Evolutionary conservation across 2,329 filamentous ascomycete species (phyloP), one percentile per base, ranked within the genome.

Genomic region (Pseudogymnoascus sp.): DNA sequence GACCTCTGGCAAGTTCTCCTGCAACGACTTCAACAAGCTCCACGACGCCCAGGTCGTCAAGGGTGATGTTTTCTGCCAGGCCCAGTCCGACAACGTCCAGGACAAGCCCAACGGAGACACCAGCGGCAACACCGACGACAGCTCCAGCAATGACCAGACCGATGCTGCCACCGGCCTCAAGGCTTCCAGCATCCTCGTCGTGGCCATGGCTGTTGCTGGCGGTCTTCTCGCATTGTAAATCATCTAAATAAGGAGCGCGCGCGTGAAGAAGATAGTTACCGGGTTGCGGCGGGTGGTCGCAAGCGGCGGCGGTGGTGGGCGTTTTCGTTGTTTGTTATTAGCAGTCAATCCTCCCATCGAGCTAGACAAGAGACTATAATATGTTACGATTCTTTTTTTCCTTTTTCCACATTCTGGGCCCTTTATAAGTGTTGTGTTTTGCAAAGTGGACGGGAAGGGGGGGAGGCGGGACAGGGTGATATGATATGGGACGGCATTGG

Each of bases 61-160:
- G 64, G 80, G 80, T 64, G 73, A 69, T 26, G 79, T 75, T 71
- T 73, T 70, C 31, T 83, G 80, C 72, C 66, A 73, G 36, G 70
- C 40, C 59, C 66, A 66, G 24, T 67, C 65, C 33, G 64, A 64
- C 36, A 62, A 69, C 62, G 68, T 66, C 26, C 60, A 64, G 58
- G 29, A 29, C 11, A 47, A 4, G 7, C 21, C 11, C 21, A n/a
- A 7, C 21, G 41, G 41, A 1, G 11, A 13, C 41, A 47, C 41
- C 41, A 47, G 41, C 41, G 41, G 41, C 21, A 10, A 47, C 21
- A 47, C 41, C 21, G 21, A 26, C 7, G 2, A 5, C 40, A 2
- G 5, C 4, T 36, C 35, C 35, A 15, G 40, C 17, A 5, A 7
- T 13, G 11, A 26, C 21, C 8, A 5, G 2, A n/a, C 6, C 2